Conservation (phyloP, 2,329 filamentous ascomycete species). For the Hymenoscyphus infarciens region DNA sequence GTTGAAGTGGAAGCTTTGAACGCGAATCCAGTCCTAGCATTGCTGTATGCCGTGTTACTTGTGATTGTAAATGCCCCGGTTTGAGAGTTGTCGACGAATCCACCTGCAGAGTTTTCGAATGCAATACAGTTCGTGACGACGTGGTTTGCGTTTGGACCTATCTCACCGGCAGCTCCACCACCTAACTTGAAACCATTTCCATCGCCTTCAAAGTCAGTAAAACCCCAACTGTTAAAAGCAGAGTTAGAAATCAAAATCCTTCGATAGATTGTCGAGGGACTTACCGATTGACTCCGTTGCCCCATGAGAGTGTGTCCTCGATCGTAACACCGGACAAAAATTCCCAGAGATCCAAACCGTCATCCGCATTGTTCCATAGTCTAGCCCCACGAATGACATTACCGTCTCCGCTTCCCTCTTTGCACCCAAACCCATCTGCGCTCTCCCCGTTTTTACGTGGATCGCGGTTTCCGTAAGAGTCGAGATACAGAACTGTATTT, state of each 20-base stretch:
- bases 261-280: neutral
- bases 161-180: constrained; percentile 33
- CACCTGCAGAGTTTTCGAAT: constrained; percentile 43
- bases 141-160: constrained; percentile 40
- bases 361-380: constrained; percentile 50
- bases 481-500: constrained; percentile 42
- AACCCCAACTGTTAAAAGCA: constrained; percentile 37
- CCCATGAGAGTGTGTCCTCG: constrained; percentile 44
- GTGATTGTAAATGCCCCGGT: constrained; percentile 40
- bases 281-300: constrained; percentile 41
- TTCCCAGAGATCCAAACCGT: constrained; percentile 44
- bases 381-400: constrained; percentile 44
- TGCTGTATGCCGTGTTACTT: constrained; percentile 46
- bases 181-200: constrained; percentile 47
- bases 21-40: constrained; percentile 42
- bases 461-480: constrained; percentile 44
- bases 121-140: constrained; percentile 44
- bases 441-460: constrained; percentile 51
- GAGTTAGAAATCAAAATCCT: neutral
- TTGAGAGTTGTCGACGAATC: constrained; percentile 46
- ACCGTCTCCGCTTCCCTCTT: constrained; percentile 44
- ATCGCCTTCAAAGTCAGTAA: constrained; percentile 42
- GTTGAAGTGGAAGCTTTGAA: constrained; percentile 36
- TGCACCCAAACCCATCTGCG: constrained; percentile 48
- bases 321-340: constrained; percentile 44